These are phyloP conservation scores for Epichloe coenophiala DNA, from an alignment of 2,329 filamentous ascomycete species.

Conservation along the genomic window DNA sequence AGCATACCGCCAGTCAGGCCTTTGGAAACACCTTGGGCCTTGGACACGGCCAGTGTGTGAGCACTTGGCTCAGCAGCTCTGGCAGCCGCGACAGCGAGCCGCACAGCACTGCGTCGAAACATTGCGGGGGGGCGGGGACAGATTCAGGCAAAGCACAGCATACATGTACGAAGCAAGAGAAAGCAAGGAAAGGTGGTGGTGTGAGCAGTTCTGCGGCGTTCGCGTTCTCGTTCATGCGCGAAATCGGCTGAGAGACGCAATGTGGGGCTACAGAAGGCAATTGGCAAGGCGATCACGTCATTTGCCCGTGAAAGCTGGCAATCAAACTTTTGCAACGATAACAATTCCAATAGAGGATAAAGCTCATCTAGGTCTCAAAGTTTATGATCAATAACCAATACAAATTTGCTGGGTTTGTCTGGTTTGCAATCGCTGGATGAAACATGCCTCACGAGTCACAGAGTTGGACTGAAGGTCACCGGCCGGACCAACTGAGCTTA, in stretches of 20 bases:
- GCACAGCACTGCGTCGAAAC: slow-evolving; percentile 56
- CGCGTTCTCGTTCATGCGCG: neutral
- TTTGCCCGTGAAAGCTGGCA: neutral
- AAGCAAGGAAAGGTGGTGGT: neutral
- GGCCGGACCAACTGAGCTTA: too few species aligned
- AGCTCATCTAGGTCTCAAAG: too few species aligned
- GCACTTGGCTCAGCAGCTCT: slow-evolving; percentile 33
- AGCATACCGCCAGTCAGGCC: slow-evolving; percentile 66
- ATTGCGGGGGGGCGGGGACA: slow-evolving; percentile 26
- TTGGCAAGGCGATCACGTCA: slow-evolving; percentile 9
- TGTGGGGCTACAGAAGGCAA: slow-evolving; percentile 1
- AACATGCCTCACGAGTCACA: too few species aligned
- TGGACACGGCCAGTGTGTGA: slow-evolving; percentile 60
- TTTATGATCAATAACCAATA: too few species aligned
- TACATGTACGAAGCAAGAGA: neutral
- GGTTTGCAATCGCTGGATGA: too few species aligned
- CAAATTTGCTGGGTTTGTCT: too few species aligned
- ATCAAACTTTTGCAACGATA: neutral
- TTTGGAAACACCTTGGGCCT: slow-evolving; percentile 65
- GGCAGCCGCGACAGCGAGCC: slow-evolving; percentile 46
- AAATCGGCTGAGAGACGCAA: slow-evolving; percentile 6
- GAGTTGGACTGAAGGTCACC: too few species aligned
- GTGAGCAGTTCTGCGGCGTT: neutral
- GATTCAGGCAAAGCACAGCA: neutral
- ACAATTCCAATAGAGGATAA: too few species aligned